phyloP scores from a whole-genome alignment of 1,284 basidiomycete species.

The Volvariella volvacea region DNA sequence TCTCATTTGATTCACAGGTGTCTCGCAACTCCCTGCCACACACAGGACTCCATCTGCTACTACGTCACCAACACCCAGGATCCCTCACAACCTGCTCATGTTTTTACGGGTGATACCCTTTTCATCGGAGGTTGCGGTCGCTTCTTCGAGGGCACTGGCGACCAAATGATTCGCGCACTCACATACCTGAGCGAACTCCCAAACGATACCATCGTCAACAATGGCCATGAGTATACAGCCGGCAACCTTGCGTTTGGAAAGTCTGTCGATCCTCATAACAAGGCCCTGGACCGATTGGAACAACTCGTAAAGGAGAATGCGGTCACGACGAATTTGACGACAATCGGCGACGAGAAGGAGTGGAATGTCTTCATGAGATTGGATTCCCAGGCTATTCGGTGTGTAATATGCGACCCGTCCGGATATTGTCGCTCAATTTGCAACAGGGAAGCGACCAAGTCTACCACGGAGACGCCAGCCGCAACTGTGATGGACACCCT shows the following conservation, averaged over 20 bases:
- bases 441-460: conserved; percentile 23
- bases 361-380: conserved; percentile 85
- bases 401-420: conserved; percentile 18
- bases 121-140: conserved; percentile 94
- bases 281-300: conserved; percentile 48
- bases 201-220: conserved; percentile 77
- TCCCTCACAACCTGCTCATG: conserved; percentile 55
- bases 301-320: conserved; percentile 46
- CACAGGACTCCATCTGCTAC: conserved; percentile 94
- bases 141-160: conserved; percentile 89
- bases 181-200: conserved; percentile 75
- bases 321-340: conserved; percentile 71
- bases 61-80: conserved; percentile 57
- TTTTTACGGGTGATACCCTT: conserved; percentile 96
- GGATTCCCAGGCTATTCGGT: conserved; percentile 51
- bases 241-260: conserved; percentile 61
- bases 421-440: neutral
- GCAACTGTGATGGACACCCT: conserved; percentile 67
- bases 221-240: conserved; percentile 90
- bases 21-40: conserved; percentile 92
- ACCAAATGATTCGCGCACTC: conserved; percentile 82
- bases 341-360: conserved; percentile 79
- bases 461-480: conserved; percentile 33
- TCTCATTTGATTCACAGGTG: conserved; percentile 42
- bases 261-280: conserved; percentile 60